Evolutionary conservation across 1,284 basidiomycete species (phyloP), one percentile per base, ranked within the genome.

Genomic region (Irpex sp.): DNA sequence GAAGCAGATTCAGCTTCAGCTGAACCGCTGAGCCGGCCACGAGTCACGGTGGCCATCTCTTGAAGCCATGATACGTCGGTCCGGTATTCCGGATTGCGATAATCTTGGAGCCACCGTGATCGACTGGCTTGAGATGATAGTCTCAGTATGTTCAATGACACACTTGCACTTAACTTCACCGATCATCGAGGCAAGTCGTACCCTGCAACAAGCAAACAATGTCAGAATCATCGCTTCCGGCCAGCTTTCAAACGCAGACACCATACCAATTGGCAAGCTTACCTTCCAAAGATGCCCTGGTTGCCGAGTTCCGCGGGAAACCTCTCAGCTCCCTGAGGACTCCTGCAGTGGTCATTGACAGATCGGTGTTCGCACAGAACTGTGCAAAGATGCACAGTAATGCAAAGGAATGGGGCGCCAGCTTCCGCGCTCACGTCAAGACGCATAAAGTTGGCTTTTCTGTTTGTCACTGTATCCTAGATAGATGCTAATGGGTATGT

Each of bases 381-480:
- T 94, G 92, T 74, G 82, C 82, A 26, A 77, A 75, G 61, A 93
- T 96, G 87, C 86, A 89, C 66, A 71, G 79, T 56, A 87, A 84
- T 59, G 85, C 88, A 2, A 79, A 80, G 61, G 77, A 80, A 52
- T 87, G 88, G 80, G 88, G 87, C 5, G 86, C 90, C 34, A 77
- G 71, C 11, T 95, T 96, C 73, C 80, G 94, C 58, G 89, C 88
- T 5, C 94, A 96, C 74, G 80, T 96, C 60, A 96, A 96, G 76
- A 93, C 92, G 9, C 89, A 92, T 78, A 94, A 89, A 80, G 87
- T 87, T 66, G 38, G 69, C 61, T n/a, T 15, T 15, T 21, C 21
- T n/a, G 15, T 38, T 47, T 47, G 34, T 52, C 17, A 26, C 7
- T 51, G 68, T 11, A 2, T 15, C 11, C 19, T 34, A 11, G 13